Evolutionary conservation across 768 basidiomycete genomes (phyloP).

Genomic region (Termitomyces sp.): DNA sequence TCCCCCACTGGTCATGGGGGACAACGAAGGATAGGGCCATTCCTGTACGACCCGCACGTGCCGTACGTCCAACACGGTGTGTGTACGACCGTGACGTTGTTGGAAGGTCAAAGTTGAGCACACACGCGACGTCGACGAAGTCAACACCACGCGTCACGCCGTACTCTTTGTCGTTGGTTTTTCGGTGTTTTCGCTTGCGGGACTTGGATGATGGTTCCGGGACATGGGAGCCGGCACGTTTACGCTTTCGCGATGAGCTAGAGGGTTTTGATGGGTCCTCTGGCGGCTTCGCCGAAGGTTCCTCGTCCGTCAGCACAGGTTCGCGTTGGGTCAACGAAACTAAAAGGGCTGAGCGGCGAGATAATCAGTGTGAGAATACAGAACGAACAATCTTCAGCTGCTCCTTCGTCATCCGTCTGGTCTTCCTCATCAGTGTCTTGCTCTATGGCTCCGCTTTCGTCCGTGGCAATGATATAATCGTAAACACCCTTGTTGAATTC

Average conservation of each 20-base stretch:
- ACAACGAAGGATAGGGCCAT: conserved; percentile 91
- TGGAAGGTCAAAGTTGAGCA: conserved; percentile 98
- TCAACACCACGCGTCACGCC: conserved; percentile 96
- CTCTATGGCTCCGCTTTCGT: conserved; percentile 65
- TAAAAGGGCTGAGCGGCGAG: conserved; percentile 19
- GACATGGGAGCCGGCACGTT: conserved; percentile 41
- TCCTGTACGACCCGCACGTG: conserved; percentile 91
- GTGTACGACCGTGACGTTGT: conserved; percentile 83
- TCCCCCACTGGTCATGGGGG: conserved; percentile 61
- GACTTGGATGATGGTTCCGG: conserved; percentile 32
- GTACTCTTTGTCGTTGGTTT: conserved; percentile 69
- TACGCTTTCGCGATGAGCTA: conserved; percentile 47
- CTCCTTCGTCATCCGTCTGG: conserved; percentile 36
- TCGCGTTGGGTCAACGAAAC: conserved; percentile 57
- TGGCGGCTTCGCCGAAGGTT: conserved; percentile 1
- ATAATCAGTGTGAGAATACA: not conserved
- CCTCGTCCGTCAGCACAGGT: conserved; percentile 18
- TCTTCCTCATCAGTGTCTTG: conserved; percentile 45
- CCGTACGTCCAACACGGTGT: conserved; percentile 94
- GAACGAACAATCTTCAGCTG: conserved; percentile 30
- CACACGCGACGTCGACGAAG: conserved; percentile 95
- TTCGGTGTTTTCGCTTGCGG: conserved; percentile 50
- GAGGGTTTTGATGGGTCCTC: conserved; percentile 14
- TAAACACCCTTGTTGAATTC: conserved; percentile 99
- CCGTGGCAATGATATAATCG: conserved; percentile 97